Percentiles rank a stretch among this genome's conserved stretches.
phyloP scores from a whole-genome alignment of 305 asterid genomes.

The Fraxinus greggii region DNA sequence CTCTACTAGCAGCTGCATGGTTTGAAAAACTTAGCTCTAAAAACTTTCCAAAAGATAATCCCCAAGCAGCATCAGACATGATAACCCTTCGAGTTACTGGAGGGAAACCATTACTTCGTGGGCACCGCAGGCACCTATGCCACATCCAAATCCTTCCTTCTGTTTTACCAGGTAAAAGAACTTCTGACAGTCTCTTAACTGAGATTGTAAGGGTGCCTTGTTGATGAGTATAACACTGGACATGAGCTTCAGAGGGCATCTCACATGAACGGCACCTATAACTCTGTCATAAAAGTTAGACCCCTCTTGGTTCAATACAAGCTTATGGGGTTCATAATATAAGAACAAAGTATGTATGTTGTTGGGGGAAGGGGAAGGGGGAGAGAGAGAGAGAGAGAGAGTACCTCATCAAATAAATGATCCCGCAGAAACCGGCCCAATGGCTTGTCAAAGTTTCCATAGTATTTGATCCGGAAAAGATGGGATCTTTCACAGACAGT shows the following conservation, averaged over 20 bases:
- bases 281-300: conserved; percentile 50
- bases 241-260: conserved; percentile 97
- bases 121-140: conserved; percentile 97
- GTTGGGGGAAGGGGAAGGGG: neutral
- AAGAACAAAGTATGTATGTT: neutral
- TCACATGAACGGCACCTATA: conserved; percentile 78
- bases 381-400: conserved; percentile 18
- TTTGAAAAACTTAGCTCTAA: conserved; percentile 96
- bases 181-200: conserved; percentile 77
- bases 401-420: conserved; percentile 89
- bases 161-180: conserved; percentile 68
- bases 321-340: conserved; percentile 4
- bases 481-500: conserved; percentile 91
- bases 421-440: conserved; percentile 89
- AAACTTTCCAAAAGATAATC: conserved; percentile 93
- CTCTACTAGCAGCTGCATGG: conserved; percentile 99
- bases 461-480: conserved; percentile 86
- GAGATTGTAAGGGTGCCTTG: conserved; percentile 93
- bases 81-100: conserved; percentile 89
- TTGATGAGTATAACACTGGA: conserved; percentile 90
- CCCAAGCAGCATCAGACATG: conserved; percentile 99
- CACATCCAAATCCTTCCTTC: conserved; percentile 99
- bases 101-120: conserved; percentile 77
- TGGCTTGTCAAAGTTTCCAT: conserved; percentile 87
- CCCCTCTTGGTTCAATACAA: conserved; percentile 23